phyloP scores from a whole-genome alignment of 441 rosid genomes.

The Adansonia rubrostipa region DNA sequence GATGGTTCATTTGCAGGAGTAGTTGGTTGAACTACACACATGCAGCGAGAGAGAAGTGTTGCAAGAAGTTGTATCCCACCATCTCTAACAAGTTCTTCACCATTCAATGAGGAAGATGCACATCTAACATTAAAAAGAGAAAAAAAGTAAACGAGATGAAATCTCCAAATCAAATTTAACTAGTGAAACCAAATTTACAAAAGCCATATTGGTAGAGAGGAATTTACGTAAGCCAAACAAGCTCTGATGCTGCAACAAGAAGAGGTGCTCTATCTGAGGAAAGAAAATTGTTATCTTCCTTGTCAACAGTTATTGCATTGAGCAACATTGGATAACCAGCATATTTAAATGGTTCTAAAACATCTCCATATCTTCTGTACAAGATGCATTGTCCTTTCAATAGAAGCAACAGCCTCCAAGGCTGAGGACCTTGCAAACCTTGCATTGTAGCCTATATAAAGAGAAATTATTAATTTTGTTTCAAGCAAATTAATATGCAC shows the following conservation, averaged over 20 bases:
- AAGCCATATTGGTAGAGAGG: slow-evolving; percentile 30
- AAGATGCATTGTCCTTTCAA: slow-evolving; percentile 98
- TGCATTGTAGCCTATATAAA: slow-evolving; percentile 93
- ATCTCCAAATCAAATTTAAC: slow-evolving; percentile 18
- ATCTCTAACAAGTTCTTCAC: slow-evolving; percentile 99
- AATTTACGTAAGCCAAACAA: slow-evolving; percentile 88
- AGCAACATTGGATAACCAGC: slow-evolving; percentile 99
- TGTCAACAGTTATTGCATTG: slow-evolving; percentile 89
- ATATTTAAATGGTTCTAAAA: slow-evolving; percentile 97
- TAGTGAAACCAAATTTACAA: slow-evolving; percentile 19
- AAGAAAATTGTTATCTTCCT: slow-evolving; percentile 93
- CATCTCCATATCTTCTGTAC: slow-evolving; percentile 82
- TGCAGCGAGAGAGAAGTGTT: slow-evolving; percentile 92
- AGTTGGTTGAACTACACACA: slow-evolving; percentile 96
- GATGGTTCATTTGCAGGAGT: slow-evolving; percentile 92
- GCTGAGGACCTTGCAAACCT: slow-evolving; percentile 99
- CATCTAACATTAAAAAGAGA: slow-evolving; percentile 56
- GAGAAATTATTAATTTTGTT: slow-evolving; percentile 23
- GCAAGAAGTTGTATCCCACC: slow-evolving; percentile 94
- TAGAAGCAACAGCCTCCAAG: slow-evolving; percentile 97
- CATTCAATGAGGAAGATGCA: slow-evolving; percentile 94
- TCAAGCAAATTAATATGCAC: slow-evolving; percentile 20
- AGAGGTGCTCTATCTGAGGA: slow-evolving; percentile 92
- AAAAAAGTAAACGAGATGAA: slow-evolving; percentile 24
- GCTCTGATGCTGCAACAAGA: slow-evolving; percentile 99